Conservation (phyloP, 371 early-diverging fungal species). For the Rhizoclosmatium hyalinum region DNA sequence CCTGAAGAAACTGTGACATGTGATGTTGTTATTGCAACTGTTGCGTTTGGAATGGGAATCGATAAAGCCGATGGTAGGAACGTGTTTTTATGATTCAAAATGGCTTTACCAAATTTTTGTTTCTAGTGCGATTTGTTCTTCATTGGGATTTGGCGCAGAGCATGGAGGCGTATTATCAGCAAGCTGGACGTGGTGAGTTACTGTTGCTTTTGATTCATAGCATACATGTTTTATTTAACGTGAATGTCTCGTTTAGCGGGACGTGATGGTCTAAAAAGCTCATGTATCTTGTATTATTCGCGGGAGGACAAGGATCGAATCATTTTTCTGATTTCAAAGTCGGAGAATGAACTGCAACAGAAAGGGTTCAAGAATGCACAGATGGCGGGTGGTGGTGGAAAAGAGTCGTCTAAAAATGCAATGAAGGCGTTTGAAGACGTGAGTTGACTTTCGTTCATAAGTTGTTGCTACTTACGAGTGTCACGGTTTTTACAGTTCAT, state of each 20-base stretch:
- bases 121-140: conserved; percentile 67
- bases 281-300: conserved; percentile 68
- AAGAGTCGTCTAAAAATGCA: conserved; percentile 7
- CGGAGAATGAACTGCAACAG: conserved; percentile 6
- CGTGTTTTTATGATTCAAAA: background rate
- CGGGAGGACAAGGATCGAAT: conserved; percentile 55
- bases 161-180: conserved; percentile 72
- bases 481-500: conserved; percentile 39
- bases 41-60: conserved; percentile 76
- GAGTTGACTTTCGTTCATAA: background rate
- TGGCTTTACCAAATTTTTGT: background rate
- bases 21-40: conserved; percentile 67
- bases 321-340: conserved; percentile 34
- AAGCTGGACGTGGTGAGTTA: conserved; percentile 58
- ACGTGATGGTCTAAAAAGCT: conserved; percentile 62
- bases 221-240: background rate
- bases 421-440: conserved; percentile 45
- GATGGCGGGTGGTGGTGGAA: background rate
- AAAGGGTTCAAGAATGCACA: background rate
- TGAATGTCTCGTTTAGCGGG: conserved; percentile 50
- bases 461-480: background rate
- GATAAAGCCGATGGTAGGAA: conserved; percentile 65
- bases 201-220: background rate
- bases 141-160: conserved; percentile 71
- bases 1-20: conserved; percentile 26